phyloP scores from a whole-genome alignment of 176 grass and related monocot genomes.

The Aegilops umbellulata region DNA sequence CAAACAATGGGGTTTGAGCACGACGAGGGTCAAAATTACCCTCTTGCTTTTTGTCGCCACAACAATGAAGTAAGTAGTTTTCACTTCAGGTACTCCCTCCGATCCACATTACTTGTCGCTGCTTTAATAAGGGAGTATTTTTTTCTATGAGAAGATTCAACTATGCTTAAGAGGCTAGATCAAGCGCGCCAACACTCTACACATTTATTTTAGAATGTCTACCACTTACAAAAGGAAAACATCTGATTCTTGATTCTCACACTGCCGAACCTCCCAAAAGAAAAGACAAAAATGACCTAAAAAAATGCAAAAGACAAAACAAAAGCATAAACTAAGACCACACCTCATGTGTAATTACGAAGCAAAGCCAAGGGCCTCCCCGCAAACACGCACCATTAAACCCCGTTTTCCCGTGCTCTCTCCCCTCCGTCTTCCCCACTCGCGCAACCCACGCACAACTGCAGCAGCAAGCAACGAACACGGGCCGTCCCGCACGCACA shows the following conservation, averaged over 20 bases:
- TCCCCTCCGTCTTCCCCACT: not conserved
- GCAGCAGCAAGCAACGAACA: not conserved
- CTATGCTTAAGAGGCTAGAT: too few species aligned
- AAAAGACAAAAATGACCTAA: conserved; percentile 35
- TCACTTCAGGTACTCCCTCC: too few species aligned
- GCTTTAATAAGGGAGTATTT: too few species aligned
- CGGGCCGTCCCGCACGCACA: not conserved
- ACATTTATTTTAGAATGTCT: not conserved
- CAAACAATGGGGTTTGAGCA: not conserved
- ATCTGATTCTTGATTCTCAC: not conserved
- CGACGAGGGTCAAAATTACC: not conserved
- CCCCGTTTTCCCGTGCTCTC: conserved; percentile 9
- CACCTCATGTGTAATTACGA: not conserved
- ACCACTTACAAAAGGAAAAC: not conserved
- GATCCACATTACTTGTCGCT: too few species aligned
- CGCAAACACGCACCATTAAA: conserved; percentile 27
- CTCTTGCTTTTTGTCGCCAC: not conserved
- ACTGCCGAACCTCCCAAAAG: not conserved
- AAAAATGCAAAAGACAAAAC: conserved; percentile 22
- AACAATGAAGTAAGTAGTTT: not conserved
- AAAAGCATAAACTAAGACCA: not conserved
- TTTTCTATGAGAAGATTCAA: too few species aligned
- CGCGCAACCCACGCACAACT: conserved; percentile 14
- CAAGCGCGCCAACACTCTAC: not conserved
- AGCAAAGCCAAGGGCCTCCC: not conserved